These are phyloP conservation scores for Angophora floribunda DNA, from an alignment of 345 rosid species.

Conservation along the genomic window DNA sequence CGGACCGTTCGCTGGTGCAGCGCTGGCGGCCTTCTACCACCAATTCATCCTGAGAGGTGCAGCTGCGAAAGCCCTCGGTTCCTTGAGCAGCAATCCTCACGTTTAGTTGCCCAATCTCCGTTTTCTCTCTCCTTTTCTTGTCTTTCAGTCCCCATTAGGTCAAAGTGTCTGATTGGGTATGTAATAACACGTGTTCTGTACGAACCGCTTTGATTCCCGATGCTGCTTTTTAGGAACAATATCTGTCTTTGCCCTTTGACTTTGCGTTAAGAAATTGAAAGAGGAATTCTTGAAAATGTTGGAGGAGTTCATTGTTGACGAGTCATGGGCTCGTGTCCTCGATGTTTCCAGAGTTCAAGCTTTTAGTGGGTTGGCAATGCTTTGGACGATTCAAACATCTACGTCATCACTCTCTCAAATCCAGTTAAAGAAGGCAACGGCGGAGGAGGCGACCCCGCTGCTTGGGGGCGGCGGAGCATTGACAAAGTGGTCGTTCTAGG, in stretches of 20 bases:
- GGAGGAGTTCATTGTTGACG: neutral
- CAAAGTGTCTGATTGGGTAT: neutral
- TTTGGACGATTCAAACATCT: neutral
- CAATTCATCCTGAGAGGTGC: slow-evolving; percentile 77
- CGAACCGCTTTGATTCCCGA: neutral
- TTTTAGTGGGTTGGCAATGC: neutral
- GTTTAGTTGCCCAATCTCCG: neutral
- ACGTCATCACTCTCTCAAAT: neutral
- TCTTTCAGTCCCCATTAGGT: neutral
- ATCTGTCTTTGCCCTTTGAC: neutral
- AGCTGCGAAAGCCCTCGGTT: slow-evolving; percentile 73
- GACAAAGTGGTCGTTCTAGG: neutral
- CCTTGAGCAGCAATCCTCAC: slow-evolving; percentile 72
- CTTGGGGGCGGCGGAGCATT: neutral
- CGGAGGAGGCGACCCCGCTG: neutral
- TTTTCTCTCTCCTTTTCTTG: neutral
- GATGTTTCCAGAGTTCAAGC: neutral
- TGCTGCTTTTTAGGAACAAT: neutral
- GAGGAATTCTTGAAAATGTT: neutral
- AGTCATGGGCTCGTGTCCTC: neutral
- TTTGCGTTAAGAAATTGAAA: neutral
- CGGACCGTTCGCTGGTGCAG: slow-evolving; percentile 82
- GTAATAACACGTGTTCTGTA: neutral
- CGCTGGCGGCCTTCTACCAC: slow-evolving; percentile 85
- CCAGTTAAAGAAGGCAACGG: neutral